Evolutionary conservation across 371 early-diverging fungal species (phyloP), one percentile per base, ranked within the genome.

Genomic region (Apophysomyces trapeziformis): DNA sequence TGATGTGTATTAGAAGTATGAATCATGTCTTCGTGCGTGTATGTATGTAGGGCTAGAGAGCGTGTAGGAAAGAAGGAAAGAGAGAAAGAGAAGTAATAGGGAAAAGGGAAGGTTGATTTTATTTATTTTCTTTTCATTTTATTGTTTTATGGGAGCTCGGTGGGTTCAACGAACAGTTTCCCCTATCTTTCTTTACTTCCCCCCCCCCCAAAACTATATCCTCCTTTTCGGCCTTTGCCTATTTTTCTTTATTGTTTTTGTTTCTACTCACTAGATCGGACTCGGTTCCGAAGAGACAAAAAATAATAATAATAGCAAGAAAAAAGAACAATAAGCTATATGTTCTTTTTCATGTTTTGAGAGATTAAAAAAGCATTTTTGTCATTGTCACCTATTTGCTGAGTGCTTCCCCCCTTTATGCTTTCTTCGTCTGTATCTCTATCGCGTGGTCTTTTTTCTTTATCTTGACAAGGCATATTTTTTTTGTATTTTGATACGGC

Each of bases 61-160:
- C 46, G 21, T 37, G 60, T 37, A 57, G 32, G 13, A 38, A 62
- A 11, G 16, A 45, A 32, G 16, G 11, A 58, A 43, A 14, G 37
- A 35, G 57, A 32, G 44, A 58, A 56, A 61, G 57, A 50, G 47
- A 65, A 26, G 50, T 46, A 63, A 46, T 61, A 35, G 60, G 63
- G 50, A 68, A 60, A 38, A 32, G 16, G 21, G 38, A 9, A 60
- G 56, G n/a, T 38, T 60, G 13, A 2, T 62, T 58, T 36, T 62
- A 46, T 44, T 45, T 43, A 58, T 58, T 61, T 37, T 26, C 56
- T 50, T 50, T 5, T 26, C 54, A 18, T 50, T 50, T 50, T 50
- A 50, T 50, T 50, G 54, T 50, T 50, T 50, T 26, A 26, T 26
- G 32, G 32, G 32, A 26, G 32, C 32, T 26, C 32, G 32, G 32